Evolutionary conservation across 306 rosid genomes (phyloP), one percentile per base, ranked within the genome.

Genomic region (Ochetophila trinervis): DNA sequence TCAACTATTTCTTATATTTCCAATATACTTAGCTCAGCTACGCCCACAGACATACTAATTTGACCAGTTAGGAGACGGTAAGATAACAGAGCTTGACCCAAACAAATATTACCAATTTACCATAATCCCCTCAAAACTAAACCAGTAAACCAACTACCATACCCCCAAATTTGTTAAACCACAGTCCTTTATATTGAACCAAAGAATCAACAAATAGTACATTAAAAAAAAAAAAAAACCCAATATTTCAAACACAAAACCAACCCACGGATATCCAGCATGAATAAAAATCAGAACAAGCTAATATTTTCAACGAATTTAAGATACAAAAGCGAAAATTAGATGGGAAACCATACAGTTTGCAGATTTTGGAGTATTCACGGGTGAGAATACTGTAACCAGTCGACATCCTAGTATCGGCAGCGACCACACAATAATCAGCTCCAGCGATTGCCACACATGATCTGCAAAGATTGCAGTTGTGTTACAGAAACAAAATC

Each of bases 361-460:
- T 81, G 79, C 78, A 76, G 72, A 91, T 82, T 79, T 91, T 91
- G 77, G 98, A 91, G 86, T 91, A 88, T 10, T 85, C 98, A 10
- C 98, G 96, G 37, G 98, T 88, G 59, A 91, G 98, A 56, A 91
- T 88, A 65, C 78, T 91, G 87, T 91, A 88, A 75, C 98, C 96
- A 0, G 96, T 85, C 6, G 98, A 91, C 95, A 91, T 74, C 73
- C 98, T 91, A 62, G 95, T 88, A 85, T 88, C 98, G 10, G 98
- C 96, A 0, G 98, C 98, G 61, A 88, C 49, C 12, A 91, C 98
- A 62, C 98, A 91, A 70, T 91, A 88, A 77, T 91, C 89, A 0
- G 96, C 92, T 71, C 98, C 98, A 51, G 98, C 98, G 62, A 91
- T 80, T 19, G 98, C 98, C 66, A 91, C 98, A 65, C 91, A 84